Evolutionary conservation across 2,329 filamentous ascomycete species (phyloP), one percentile per base, ranked within the genome.

Genomic region (Pseudocercospora fuligena): DNA sequence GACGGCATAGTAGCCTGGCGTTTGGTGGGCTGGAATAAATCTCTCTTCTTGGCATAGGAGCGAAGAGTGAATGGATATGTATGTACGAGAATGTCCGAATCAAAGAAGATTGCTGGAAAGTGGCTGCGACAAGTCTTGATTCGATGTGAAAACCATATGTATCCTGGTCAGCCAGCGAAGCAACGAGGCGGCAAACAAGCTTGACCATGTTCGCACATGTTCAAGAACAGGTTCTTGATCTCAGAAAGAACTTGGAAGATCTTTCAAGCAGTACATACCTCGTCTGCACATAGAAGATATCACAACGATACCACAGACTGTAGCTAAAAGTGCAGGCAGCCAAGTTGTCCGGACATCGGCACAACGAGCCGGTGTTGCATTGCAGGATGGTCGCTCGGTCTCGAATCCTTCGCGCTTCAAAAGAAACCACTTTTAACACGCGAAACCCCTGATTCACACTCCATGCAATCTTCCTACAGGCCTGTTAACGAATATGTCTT

Each of bases 81-180:
- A 61, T 61, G 21, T 49, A 61, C 43, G 40, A 58, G 60, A 36
- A 54, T 61, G 60, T 49, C 51, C 51, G 51, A 54, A 27, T 33
- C 47, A 23, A 51, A 25, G 51, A 27, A 31, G 51, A 43, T 43
- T 43, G 1, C 16, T 43, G 16, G 7, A 27, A 33, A n/a, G 51
- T 56, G 11, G 19, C 16, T 19, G 33, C 60, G 46, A 54, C 29
- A n/a, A 23, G 33, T n/a, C 46, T 36, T 43, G 33, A 36, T 36
- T 36, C 33, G 33, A 36, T 53, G 12, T 25, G 49, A 16, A 23
- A 16, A 23, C 19, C 16, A 12, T 25, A 11, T 25, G 11, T 8
- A 53, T 53, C 49, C 49, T 23, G 49, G 49, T 12, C 12, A 5
- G 25, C 31, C 25, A 49, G 23, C 12, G 31, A 40, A 59, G 19